These are phyloP conservation scores for Cladobotryum mycophilum DNA, from an alignment of 2,329 filamentous ascomycete species.

Conservation along the genomic window DNA sequence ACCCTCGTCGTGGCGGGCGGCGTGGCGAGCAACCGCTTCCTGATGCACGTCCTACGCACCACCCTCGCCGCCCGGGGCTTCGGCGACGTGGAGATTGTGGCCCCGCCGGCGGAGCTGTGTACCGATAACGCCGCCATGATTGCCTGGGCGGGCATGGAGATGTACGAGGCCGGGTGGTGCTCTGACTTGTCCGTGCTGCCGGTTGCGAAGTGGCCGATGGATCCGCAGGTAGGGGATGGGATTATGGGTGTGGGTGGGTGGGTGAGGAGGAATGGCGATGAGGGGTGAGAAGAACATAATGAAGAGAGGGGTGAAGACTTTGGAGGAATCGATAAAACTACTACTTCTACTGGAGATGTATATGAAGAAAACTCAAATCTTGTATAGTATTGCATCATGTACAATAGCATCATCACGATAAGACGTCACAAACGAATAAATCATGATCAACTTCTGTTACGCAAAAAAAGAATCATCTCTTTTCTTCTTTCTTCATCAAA, in stretches of 20 bases:
- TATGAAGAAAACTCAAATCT: too few relatives aligned
- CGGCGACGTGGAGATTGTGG: slow-evolving; percentile 53
- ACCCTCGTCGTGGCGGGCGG: slow-evolving; percentile 82
- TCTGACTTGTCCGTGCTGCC: slow-evolving; percentile 55
- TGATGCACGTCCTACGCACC: slow-evolving; percentile 58
- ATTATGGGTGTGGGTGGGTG: slow-evolving; percentile 56
- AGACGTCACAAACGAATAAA: too few relatives aligned
- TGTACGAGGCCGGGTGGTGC: slow-evolving; percentile 73
- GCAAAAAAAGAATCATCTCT: not conserved
- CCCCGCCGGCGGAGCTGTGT: slow-evolving; percentile 72
- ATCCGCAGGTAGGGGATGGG: slow-evolving; percentile 51
- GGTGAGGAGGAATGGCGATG: slow-evolving; percentile 22
- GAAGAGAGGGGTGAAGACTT: too few relatives aligned
- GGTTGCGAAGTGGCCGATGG: slow-evolving; percentile 68
- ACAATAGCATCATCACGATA: too few relatives aligned
- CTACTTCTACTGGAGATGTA: not conserved
- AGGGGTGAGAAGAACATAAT: too few relatives aligned
- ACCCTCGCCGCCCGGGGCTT: slow-evolving; percentile 62
- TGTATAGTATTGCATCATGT: too few relatives aligned
- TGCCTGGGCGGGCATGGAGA: slow-evolving; percentile 86
- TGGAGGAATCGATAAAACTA: not conserved
- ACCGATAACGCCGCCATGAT: slow-evolving; percentile 99
- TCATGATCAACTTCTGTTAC: not conserved
- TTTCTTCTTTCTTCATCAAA: not conserved
- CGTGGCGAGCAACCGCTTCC: slow-evolving; percentile 77